Percentiles rank a stretch among this genome's conserved stretches.
These are phyloP conservation scores for Tuber borchii DNA, from an alignment of 495 filamentous ascomycete genomes.

Conservation along the genomic window DNA sequence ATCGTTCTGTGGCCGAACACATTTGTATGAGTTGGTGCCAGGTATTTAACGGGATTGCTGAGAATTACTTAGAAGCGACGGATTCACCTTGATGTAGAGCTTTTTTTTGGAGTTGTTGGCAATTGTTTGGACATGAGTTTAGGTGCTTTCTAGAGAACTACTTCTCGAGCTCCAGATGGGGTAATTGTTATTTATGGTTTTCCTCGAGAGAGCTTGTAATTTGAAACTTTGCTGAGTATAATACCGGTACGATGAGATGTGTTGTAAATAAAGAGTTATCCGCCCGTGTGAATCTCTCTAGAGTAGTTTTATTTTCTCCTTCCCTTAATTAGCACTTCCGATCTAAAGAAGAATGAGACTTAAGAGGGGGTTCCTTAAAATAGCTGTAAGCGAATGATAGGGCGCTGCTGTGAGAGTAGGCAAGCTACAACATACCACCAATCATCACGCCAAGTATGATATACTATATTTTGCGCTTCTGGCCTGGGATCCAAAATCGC, in stretches of 20 bases:
- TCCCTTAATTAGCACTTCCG: neutral
- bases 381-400: no score
- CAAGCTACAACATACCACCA: neutral
- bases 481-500: neutral
- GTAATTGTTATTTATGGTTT: neutral
- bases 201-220: neutral
- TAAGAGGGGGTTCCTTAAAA: no score
- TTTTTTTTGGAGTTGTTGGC: neutral
- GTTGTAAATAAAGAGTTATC: neutral
- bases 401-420: no score
- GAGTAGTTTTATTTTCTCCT: neutral
- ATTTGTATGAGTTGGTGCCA: neutral
- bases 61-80: neutral
- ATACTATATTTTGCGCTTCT: neutral
- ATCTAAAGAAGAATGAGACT: neutral
- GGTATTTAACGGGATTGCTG: neutral
- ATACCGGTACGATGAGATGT: neutral
- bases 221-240: neutral
- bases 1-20: neutral
- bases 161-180: neutral
- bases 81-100: neutral
- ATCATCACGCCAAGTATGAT: neutral
- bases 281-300: neutral
- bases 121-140: neutral
- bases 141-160: neutral